Evolutionary conservation across 2,329 filamentous ascomycete species (phyloP).

Genomic region (Coniochaeta sp.): DNA sequence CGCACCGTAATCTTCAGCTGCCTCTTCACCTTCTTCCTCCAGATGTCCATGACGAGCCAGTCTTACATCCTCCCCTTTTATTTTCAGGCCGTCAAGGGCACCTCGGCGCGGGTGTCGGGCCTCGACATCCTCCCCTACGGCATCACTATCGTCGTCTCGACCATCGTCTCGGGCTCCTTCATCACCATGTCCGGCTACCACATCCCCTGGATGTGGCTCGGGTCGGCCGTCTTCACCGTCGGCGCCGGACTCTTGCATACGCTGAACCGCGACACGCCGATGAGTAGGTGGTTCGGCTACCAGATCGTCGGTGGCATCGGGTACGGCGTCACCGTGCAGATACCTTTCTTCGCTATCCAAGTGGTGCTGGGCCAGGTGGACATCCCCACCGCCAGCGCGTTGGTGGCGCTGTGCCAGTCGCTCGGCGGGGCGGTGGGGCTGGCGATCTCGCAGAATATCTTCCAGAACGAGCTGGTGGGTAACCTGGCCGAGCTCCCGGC

Average conservation of each 20-base stretch:
- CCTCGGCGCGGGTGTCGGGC: slow-evolving; percentile 15
- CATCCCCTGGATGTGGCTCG: slow-evolving; percentile 9
- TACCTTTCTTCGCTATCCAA: slow-evolving; percentile 23
- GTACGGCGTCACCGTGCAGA: slow-evolving; percentile 29
- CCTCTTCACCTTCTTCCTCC: slow-evolving; percentile 1
- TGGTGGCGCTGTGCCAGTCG: neutral
- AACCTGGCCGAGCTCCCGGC: neutral
- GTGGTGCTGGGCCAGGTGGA: neutral
- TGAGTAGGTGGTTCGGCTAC: slow-evolving; percentile 11
- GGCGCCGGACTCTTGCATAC: slow-evolving; percentile 11
- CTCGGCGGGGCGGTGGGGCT: neutral
- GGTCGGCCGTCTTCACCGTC: slow-evolving; percentile 9
- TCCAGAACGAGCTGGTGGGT: neutral
- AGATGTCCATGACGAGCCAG: neutral
- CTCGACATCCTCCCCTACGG: slow-evolving; percentile 20
- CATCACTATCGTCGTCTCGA: slow-evolving; percentile 10
- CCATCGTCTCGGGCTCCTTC: slow-evolving; percentile 18
- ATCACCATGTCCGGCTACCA: slow-evolving; percentile 15
- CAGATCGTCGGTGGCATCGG: slow-evolving; percentile 13
- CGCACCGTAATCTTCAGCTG: neutral
- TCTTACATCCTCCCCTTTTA: neutral
- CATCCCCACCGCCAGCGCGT: neutral
- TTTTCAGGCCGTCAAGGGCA: slow-evolving; percentile 16
- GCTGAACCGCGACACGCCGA: slow-evolving; percentile 5
- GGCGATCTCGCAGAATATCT: neutral